Evolutionary conservation across 164 flowering plant genomes (phyloP).

Genomic region (Warburgia ugandensis): DNA sequence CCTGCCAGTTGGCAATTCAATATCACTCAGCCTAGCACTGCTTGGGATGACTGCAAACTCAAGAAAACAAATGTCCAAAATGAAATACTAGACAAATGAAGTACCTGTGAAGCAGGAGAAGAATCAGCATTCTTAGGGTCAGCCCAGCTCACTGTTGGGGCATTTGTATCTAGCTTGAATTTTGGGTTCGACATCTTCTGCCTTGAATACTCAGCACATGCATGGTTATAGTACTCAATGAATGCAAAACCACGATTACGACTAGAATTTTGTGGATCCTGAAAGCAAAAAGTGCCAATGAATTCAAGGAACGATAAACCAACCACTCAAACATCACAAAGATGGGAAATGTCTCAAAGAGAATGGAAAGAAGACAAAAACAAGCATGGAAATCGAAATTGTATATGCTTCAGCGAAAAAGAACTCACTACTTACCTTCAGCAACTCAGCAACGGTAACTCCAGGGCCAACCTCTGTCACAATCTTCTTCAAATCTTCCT

Average conservation of each 20-base stretch:
- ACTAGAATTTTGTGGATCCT: slow-evolving; percentile 75
- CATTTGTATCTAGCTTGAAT: slow-evolving; percentile 71
- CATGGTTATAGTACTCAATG: slow-evolving; percentile 81
- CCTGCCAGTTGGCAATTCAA: too few relatives aligned
- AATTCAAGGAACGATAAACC: not conserved
- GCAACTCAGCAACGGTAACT: slow-evolving; percentile 47
- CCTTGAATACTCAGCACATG: slow-evolving; percentile 91
- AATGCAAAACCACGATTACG: slow-evolving; percentile 94
- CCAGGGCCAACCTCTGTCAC: slow-evolving; percentile 77
- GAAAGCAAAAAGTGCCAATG: slow-evolving; percentile 9
- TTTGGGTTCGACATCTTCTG: slow-evolving; percentile 67
- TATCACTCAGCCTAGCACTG: too few relatives aligned
- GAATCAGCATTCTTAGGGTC: slow-evolving; percentile 72
- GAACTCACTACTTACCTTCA: slow-evolving; percentile 44
- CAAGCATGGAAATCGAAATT: too few relatives aligned
- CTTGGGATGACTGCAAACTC: too few relatives aligned
- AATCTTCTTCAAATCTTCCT: slow-evolving; percentile 56
- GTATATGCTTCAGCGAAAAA: too few relatives aligned
- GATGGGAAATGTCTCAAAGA: too few relatives aligned
- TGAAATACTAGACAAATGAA: not conserved
- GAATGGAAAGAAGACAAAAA: not conserved
- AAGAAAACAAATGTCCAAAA: too few relatives aligned
- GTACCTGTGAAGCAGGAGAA: slow-evolving; percentile 70
- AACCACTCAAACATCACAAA: not conserved
- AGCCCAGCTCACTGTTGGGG: slow-evolving; percentile 94